Percentiles rank a stretch among this genome's conserved stretches.
Evolutionary conservation across 2,329 filamentous ascomycete genomes (phyloP).

Genomic region (Davidsoniella virescens): DNA sequence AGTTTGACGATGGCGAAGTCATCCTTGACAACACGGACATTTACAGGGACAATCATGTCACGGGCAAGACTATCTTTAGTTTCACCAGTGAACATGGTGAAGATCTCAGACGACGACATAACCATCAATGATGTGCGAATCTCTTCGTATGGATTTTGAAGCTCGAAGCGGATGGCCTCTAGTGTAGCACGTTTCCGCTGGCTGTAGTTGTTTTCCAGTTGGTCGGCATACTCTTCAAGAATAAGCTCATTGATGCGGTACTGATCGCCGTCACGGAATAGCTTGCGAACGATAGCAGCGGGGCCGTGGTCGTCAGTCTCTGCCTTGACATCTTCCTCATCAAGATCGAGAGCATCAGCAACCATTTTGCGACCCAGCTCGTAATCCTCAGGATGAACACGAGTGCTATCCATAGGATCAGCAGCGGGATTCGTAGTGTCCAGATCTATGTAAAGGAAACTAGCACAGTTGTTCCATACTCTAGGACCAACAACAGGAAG

Average conservation of each 20-base stretch:
- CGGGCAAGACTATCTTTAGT: conserved; percentile 68
- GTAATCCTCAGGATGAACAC: conserved; percentile 96
- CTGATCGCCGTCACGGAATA: conserved; percentile 87
- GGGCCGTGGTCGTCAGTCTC: conserved; percentile 81
- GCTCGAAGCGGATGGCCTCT: conserved; percentile 86
- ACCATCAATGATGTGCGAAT: conserved; percentile 63
- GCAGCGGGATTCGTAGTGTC: conserved; percentile 67
- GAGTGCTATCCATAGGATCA: conserved; percentile 89
- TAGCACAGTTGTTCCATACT: conserved; percentile 94
- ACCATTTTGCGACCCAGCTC: conserved; percentile 97
- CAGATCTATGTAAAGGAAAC: conserved; percentile 81
- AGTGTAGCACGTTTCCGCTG: conserved; percentile 90
- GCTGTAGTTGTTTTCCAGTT: conserved; percentile 82
- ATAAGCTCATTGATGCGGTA: conserved; percentile 94
- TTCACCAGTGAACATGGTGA: conserved; percentile 93
- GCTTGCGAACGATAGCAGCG: conserved; percentile 79
- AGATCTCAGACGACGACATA: conserved; percentile 62
- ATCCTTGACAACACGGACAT: conserved; percentile 73
- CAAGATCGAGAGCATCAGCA: conserved; percentile 85
- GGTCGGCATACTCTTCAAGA: conserved; percentile 90
- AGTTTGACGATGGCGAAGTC: conserved; percentile 88
- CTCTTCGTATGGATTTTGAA: conserved; percentile 88
- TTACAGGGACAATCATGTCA: conserved; percentile 85
- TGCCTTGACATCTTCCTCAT: conserved; percentile 94
- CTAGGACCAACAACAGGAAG: conserved; percentile 69